Base-by-base conservation (phyloP, 805 yeast genomes). In the Komagataella ulmi region DNA sequence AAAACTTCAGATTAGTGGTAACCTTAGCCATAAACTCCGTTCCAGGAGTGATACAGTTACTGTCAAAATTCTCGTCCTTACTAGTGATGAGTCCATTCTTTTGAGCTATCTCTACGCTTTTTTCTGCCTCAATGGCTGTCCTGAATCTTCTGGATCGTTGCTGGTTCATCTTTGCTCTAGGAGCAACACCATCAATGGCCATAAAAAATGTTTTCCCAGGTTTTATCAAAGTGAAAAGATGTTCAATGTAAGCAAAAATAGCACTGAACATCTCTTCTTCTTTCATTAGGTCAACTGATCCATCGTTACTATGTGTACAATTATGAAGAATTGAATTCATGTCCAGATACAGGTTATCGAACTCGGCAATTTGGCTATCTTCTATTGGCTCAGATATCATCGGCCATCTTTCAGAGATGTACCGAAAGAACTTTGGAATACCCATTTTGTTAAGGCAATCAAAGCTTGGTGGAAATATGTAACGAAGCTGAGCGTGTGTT, bases 171-270 rank as follows among this genome's bases (percentile, higher is more conserved):
- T 91, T 91, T 8, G 99, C 99, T 65, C 99, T 75, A 46, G 99
- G 99, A 0, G 99, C 99, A 50, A 91, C 98, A 64, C 99, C 99
- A 70, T 91, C 99, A 60, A 91, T 87, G 3, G 99, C 98, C 96
- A 91, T 89, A 64, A 85, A 90, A 59, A 91, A 87, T 12, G 84
- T 79, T 63, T 88, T 77, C 59, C 85, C 75, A 7, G 99, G 99
- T 64, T 82, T 81, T 57, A 93, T 89, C 23, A 88, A 80, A 55
- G 83, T 83, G 61, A 93, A 91, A 53, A 93, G 71, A 66, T 93
- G 97, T 65, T 93, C 99, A 56, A 93, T 91, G 62, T 93, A 93
- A 40, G 87, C 84, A 70, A 90, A 91, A 49, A 93, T 89, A n/a
- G 91, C 84, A 17, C 88, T 82, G 69, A 81, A 93, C 75, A 89